Evolutionary conservation across 345 rosid genomes (phyloP).

Genomic region (Pistacia atlantica): DNA sequence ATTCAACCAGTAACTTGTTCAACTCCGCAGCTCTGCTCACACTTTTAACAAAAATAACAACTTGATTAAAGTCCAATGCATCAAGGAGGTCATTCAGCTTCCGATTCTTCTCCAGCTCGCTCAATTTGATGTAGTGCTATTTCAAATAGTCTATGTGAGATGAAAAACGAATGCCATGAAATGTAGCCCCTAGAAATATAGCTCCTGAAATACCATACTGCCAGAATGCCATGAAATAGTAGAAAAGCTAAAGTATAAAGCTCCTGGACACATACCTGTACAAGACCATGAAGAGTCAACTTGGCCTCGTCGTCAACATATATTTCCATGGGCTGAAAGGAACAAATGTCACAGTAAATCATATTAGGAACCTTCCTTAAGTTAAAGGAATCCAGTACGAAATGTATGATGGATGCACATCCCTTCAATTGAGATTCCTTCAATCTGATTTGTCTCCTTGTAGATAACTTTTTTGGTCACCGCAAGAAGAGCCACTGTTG

Average conservation of each 20-base stretch:
- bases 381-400: conserved; percentile 67
- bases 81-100: conserved; percentile 97
- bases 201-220: too few species aligned
- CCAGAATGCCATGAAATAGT: neutral
- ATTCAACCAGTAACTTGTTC: conserved; percentile 90
- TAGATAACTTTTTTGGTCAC: conserved; percentile 28
- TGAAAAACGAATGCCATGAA: neutral
- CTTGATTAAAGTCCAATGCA: conserved; percentile 98
- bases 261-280: conserved; percentile 57
- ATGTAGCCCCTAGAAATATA: too few species aligned
- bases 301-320: conserved; percentile 98
- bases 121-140: conserved; percentile 98
- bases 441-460: conserved; percentile 49
- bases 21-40: conserved; percentile 94
- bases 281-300: conserved; percentile 98
- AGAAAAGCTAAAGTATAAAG: neutral
- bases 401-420: conserved; percentile 56
- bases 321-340: conserved; percentile 99
- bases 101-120: conserved; percentile 93
- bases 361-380: conserved; percentile 71
- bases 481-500: conserved; percentile 30
- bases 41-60: conserved; percentile 96
- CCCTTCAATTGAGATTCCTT: conserved; percentile 53
- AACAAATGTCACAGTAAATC: conserved; percentile 74
- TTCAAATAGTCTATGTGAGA: neutral